These are phyloP conservation scores for Microsporum ferrugineum DNA, from an alignment of 2,329 filamentous ascomycete genomes.

Conservation along the genomic window DNA sequence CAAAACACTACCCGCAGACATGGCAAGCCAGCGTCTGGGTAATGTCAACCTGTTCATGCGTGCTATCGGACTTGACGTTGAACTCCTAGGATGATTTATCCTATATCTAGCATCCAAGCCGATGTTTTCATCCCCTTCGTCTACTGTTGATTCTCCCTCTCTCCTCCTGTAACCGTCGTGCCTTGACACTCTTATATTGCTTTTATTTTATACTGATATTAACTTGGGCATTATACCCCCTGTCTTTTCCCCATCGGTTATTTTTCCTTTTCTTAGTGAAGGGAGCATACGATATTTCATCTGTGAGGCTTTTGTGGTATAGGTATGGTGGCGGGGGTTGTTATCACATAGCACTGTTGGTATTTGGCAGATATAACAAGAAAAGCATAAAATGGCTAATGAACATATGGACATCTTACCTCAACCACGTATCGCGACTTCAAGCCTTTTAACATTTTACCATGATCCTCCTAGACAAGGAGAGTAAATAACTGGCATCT, in stretches of 20 bases:
- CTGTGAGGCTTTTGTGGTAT: not conserved
- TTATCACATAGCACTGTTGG: not conserved
- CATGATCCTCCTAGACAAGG: not conserved
- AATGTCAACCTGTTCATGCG: constrained; percentile 99
- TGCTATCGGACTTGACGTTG: constrained; percentile 95
- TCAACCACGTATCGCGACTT: not conserved
- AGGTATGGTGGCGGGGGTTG: not conserved
- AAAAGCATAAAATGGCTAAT: not conserved
- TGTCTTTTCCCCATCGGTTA: not conserved
- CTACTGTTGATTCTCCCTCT: not conserved
- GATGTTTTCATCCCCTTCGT: not conserved
- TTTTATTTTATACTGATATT: not conserved
- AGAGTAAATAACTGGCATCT: constrained; percentile 14
- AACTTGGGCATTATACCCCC: not conserved
- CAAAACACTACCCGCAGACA: constrained; percentile 77
- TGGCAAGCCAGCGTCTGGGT: constrained; percentile 69
- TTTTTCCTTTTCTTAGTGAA: not conserved
- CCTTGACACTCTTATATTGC: not conserved
- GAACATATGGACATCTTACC: not conserved
- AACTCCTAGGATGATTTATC: constrained; percentile 49
- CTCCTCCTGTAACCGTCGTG: not conserved
- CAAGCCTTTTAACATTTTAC: not conserved
- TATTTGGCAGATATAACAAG: not conserved
- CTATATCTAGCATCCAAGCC: not conserved
- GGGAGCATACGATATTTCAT: not conserved